A percentile compares a stretch with the other conserved stretches of the same genome.
Evolutionary conservation across 2,329 filamentous ascomycete species (phyloP).

Genomic region (Cladobotryum mycophilum): DNA sequence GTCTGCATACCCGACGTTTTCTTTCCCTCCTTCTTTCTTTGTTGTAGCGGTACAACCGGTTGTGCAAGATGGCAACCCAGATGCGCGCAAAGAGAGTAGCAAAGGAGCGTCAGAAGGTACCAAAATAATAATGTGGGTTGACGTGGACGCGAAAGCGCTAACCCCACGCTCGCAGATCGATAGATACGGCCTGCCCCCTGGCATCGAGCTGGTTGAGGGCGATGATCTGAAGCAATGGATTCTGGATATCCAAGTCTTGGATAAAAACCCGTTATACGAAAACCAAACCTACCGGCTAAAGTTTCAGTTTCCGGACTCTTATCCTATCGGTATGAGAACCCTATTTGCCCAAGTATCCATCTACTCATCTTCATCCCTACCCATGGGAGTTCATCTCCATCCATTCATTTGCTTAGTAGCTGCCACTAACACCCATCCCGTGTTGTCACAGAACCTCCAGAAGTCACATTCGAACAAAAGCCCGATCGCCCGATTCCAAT

Average conservation of each 20-base stretch:
- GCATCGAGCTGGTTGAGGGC: slow-evolving; percentile 77
- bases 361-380: too few relatives aligned
- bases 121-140: background rate
- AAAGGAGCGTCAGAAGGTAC: slow-evolving; percentile 26
- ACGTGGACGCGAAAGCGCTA: slow-evolving; percentile 11
- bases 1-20: too few relatives aligned
- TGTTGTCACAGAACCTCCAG: slow-evolving; percentile 67
- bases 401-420: background rate
- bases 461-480: slow-evolving; percentile 77
- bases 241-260: slow-evolving; percentile 86
- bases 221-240: slow-evolving; percentile 72
- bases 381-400: background rate
- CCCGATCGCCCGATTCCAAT: slow-evolving; percentile 70
- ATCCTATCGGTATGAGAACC: slow-evolving; percentile 75
- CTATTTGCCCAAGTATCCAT: background rate
- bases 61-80: slow-evolving; percentile 18
- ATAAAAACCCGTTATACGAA: slow-evolving; percentile 81
- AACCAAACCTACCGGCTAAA: slow-evolving; percentile 76
- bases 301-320: slow-evolving; percentile 76
- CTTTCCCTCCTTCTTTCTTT: too few relatives aligned
- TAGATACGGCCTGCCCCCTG: slow-evolving; percentile 51
- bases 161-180: slow-evolving; percentile 39
- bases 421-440: slow-evolving; percentile 1
- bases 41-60: too few relatives aligned
- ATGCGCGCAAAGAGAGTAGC: slow-evolving; percentile 23